Evolutionary conservation across 352 stramenopile genomes (phyloP), one percentile per base, ranked within the genome.

Genomic region (Phytophthora hibernalis): DNA sequence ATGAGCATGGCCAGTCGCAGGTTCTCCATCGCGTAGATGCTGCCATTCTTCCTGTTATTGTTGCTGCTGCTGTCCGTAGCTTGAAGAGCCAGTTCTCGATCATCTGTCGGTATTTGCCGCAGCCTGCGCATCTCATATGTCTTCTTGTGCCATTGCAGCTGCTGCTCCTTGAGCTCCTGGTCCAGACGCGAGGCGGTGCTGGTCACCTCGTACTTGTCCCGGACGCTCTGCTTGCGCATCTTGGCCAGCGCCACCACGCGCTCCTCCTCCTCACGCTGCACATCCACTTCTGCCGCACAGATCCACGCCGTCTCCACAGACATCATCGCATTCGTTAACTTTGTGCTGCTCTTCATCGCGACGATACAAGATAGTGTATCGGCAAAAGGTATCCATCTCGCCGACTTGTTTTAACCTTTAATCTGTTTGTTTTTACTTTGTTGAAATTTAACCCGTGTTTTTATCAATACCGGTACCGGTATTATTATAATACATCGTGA

Each of bases 21-120:
- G 64, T 92, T 90, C 61, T 95, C 83, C 28, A 78, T 57, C n/a
- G 81, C 70, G 44, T 95, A 95, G 7, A 85, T 67, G 24, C 51
- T 79, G 26, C 53, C 15, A 49, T 64, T 61, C 30, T 57, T 61
- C 35, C 12, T 65, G 47, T 71, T 82, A 55, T 77, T 88, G 35
- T 48, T 77, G 48, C 22, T 77, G 52, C 18, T 69, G 24, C 22
- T 26, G 5, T 74, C 20, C 2, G 35, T 12, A 7, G 33, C 9
- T 31, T 65, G 57, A 1, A 42, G 49, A 10, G 44, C 54, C 18
- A 73, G 15, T 38, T 71, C 66, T 20, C 26, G 63, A n/a, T 61
- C 26, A 8, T 61, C 53, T 8, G 21, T 31, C 1, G 47, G 43
- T 6, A 62, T 31, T 20, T 73, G 50, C 16, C 60, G 49, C n/a